Evolutionary conservation across 2,329 filamentous ascomycete genomes (phyloP), one percentile per base, ranked within the genome.

Genomic region (Thelonectria rubi): DNA sequence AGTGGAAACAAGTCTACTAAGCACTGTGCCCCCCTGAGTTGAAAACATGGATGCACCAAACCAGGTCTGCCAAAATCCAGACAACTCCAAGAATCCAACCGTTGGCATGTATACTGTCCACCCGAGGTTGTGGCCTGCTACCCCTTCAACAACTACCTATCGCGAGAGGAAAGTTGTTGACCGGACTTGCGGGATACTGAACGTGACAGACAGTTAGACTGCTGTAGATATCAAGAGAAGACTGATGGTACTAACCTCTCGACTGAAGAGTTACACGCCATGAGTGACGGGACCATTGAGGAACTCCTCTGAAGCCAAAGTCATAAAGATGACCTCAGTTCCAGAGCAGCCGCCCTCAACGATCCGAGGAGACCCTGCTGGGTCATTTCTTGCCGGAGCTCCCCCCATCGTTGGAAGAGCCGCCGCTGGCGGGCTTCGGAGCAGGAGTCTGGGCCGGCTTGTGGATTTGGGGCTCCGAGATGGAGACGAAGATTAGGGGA

Each of bases 401-500:
- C n/a, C 37, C 21, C 17, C 14, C 30, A 17, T 32, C 18, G 30
- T 24, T 46, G 14, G 17, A 37, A 18, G 43, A 46, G 1, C 40
- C 21, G 30, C 52, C 52, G 6, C 21, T 26, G 21, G 49, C 42
- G 18, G 39, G 15, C 9, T 20, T 42, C 5, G 21, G 37, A 15
- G 37, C 40, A 2, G 50, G 26, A n/a, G n/a, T n/a, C 8, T 24
- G 21, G 24, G 37, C 26, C 26, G 30, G 20, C 53, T 55, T 55
- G 45, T 34, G 30, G 3, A 45, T 46, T 21, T 48, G 30, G 18
- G 53, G 53, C 26, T 48, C 46, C 32, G 53, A 48, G 26, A 55
- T 43, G 32, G 53, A 48, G 15, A 55, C 43, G 18, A 55, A 55
- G 32, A 55, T 55, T 32, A 55, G 30, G 10, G 53, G 53, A 18